Base-by-base conservation (phyloP, 1,284 basidiomycete species). In the Cystobasidium pallidum region DNA sequence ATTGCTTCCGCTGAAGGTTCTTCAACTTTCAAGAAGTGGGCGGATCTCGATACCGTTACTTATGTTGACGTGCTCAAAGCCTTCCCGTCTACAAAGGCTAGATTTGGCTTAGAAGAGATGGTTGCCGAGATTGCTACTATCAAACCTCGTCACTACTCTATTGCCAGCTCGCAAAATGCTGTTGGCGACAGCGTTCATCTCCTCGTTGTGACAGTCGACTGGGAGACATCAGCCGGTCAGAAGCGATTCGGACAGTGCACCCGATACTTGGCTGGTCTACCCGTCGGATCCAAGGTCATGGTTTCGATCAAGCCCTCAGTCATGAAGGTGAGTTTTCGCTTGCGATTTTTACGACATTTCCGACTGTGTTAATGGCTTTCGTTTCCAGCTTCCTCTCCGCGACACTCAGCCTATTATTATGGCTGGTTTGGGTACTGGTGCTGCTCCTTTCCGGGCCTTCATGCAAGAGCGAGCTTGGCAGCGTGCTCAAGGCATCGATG, bases 271-370 rank as follows among this genome's bases (percentile, higher is more conserved):
- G 88, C 90, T 30, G 87, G 86, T 49, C 86, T 99, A 67, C 86
- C 86, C 79, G 82, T 89, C 30, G 96, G 96, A 39, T 90, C 92
- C 81, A 89, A 94, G 82, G 93, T 99, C 39, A 98, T 94, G 1
- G 95, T 97, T 19, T 97, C 94, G 21, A 90, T 99, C 83, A 97
- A 97, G 83, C 96, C 96, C 26, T 95, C 92, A 79, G 95, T 99
- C 59, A 99, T 99, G 95, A 99, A 97, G 87, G 91, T 92, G 68
- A 30, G 83, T 79, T 19, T 10, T 15, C 64, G n/a, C 17, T 43
- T 1, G 7, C 34, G 11, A 26, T 15, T 15, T 28, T 17, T n/a
- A 10, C 28, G n/a, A 4, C 2, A 7, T 1, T 55, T n/a, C 10
- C 21, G 55, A 43, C 24, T 17, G 11, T 45, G 17, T 6, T 15